Percentiles rank a stretch among this genome's conserved stretches.
phyloP scores from a whole-genome alignment of 2,329 filamentous ascomycete genomes.

The Alternaria sp. region DNA sequence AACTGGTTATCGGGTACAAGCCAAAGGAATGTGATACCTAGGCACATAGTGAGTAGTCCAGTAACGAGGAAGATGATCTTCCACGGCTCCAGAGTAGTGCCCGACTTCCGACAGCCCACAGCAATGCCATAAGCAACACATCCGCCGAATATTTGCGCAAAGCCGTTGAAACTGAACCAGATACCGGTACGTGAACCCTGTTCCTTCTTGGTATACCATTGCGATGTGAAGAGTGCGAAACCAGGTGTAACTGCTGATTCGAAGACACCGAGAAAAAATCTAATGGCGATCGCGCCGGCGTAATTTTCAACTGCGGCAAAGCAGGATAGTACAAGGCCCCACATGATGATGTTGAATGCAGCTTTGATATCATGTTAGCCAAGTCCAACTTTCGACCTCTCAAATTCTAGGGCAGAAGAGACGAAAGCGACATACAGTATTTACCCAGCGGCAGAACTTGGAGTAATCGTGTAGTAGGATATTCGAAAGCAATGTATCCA shows the following conservation, averaged over 20 bases:
- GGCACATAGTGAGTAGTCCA: constrained; percentile 52
- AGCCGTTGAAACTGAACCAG: constrained; percentile 75
- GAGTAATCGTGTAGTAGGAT: constrained; percentile 70
- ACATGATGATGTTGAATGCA: constrained; percentile 69
- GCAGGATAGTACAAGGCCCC: constrained; percentile 68
- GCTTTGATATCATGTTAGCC: constrained; percentile 34
- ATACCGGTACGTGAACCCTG: constrained; percentile 69
- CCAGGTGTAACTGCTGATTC: constrained; percentile 74
- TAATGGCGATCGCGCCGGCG: constrained; percentile 67
- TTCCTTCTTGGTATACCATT: constrained; percentile 77
- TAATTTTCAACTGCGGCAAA: constrained; percentile 70
- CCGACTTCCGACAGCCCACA: constrained; percentile 62
- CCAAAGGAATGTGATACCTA: constrained; percentile 56
- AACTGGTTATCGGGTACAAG: constrained; percentile 67
- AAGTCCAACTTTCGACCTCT: not conserved
- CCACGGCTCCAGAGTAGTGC: constrained; percentile 68
- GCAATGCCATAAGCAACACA: constrained; percentile 71
- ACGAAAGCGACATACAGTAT: constrained; percentile 54
- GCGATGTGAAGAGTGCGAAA: constrained; percentile 71
- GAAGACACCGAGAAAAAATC: constrained; percentile 73
- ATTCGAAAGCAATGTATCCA: constrained; percentile 68
- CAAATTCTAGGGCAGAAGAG: too few relatives aligned
- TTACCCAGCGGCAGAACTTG: constrained; percentile 72
- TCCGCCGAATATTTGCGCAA: constrained; percentile 69
- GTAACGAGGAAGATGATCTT: constrained; percentile 64